A percentile compares a stretch with the other conserved stretches of the same genome.
Evolutionary conservation across 1,284 basidiomycete species (phyloP).

Genomic region (Ceratorhiza oryzae-sativae): DNA sequence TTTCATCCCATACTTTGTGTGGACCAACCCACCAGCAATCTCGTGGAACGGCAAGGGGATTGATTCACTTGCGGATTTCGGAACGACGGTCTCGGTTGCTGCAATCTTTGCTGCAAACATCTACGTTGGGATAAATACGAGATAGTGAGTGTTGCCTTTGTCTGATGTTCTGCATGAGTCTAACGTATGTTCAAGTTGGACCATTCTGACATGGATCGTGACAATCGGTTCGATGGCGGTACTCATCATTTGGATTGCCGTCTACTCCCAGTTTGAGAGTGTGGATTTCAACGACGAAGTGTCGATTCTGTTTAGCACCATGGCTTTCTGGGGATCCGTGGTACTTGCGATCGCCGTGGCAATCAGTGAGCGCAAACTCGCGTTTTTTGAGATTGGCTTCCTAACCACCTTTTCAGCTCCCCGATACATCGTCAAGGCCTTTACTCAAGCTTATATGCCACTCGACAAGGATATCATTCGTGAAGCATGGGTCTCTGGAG

Average conservation of each 20-base stretch:
- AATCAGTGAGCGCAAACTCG: slow-evolving; percentile 62
- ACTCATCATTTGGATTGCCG: slow-evolving; percentile 83
- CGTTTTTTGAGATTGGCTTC: slow-evolving; percentile 44
- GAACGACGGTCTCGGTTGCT: slow-evolving; percentile 88
- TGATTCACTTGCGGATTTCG: slow-evolving; percentile 84
- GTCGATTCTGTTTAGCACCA: slow-evolving; percentile 73
- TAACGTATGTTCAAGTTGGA: slow-evolving; percentile 69
- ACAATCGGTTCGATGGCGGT: slow-evolving; percentile 80
- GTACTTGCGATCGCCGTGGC: slow-evolving; percentile 72
- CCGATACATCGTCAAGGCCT: slow-evolving; percentile 74
- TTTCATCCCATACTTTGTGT: slow-evolving; percentile 87
- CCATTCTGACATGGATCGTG: slow-evolving; percentile 81
- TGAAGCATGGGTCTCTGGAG: slow-evolving; percentile 86
- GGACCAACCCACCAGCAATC: slow-evolving; percentile 63
- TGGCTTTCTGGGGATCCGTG: slow-evolving; percentile 84
- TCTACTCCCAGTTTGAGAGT: slow-evolving; percentile 79
- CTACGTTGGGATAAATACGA: slow-evolving; percentile 86
- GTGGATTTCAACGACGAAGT: slow-evolving; percentile 78
- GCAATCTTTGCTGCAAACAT: slow-evolving; percentile 88
- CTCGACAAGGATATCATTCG: slow-evolving; percentile 85
- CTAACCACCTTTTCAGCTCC: slow-evolving; percentile 58
- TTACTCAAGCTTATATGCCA: slow-evolving; percentile 70
- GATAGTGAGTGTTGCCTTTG: slow-evolving; percentile 68
- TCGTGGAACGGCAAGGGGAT: slow-evolving; percentile 79
- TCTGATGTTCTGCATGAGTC: slow-evolving; percentile 25